These are phyloP conservation scores for Aspergillus luchuensis DNA, from an alignment of 2,329 filamentous ascomycete genomes.

Conservation along the genomic window DNA sequence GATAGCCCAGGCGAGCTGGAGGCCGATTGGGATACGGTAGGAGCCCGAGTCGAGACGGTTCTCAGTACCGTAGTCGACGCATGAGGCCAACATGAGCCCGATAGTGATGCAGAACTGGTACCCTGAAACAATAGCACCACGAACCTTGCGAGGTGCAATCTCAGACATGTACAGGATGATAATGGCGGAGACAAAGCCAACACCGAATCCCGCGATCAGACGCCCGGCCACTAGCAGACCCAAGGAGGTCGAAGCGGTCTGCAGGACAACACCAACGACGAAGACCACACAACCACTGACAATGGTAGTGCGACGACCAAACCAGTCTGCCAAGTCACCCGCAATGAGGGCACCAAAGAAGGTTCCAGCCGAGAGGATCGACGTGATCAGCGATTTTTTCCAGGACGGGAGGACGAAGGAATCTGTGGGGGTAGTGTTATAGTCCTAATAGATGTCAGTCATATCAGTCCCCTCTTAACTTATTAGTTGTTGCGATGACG, in stretches of 20 bases:
- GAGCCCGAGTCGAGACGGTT: constrained; percentile 62
- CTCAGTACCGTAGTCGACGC: constrained; percentile 72
- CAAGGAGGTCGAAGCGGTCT: constrained; percentile 60
- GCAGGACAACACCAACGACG: constrained; percentile 66
- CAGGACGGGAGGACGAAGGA: constrained; percentile 50
- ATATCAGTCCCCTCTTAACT: neutral
- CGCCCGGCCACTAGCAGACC: constrained; percentile 71
- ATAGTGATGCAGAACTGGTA: constrained; percentile 85
- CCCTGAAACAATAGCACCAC: constrained; percentile 75
- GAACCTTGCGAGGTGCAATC: constrained; percentile 71
- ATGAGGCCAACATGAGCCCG: constrained; percentile 73
- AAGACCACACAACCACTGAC: constrained; percentile 73
- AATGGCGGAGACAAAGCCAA: constrained; percentile 78
- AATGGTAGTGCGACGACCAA: constrained; percentile 66
- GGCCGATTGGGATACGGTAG: constrained; percentile 77
- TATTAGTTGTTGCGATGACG: neutral
- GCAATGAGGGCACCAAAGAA: constrained; percentile 78
- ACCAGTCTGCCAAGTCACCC: constrained; percentile 73
- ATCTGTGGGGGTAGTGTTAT: constrained; percentile 32
- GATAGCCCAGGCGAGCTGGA: constrained; percentile 80
- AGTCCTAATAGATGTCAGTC: constrained; percentile 22
- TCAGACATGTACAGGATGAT: constrained; percentile 88
- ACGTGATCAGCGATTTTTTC: constrained; percentile 66
- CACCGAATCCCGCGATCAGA: constrained; percentile 74
- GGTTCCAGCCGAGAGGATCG: constrained; percentile 74